Percentiles rank a stretch among this genome's conserved stretches.
phyloP scores from a whole-genome alignment of 2,329 filamentous ascomycete genomes.

The Talaromyces sp. region DNA sequence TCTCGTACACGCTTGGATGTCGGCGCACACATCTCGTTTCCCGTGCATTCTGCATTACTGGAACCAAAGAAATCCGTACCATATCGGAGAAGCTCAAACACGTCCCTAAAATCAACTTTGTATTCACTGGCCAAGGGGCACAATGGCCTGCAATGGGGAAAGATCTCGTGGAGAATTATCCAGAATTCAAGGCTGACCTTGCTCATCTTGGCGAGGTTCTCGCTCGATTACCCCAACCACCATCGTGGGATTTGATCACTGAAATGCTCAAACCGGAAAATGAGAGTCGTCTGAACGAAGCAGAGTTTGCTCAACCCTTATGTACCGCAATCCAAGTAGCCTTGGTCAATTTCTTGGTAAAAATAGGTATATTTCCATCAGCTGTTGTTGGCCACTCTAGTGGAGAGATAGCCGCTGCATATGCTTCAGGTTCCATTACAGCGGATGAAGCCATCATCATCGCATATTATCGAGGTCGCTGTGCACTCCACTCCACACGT shows the following conservation, averaged over 20 bases:
- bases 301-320: background rate
- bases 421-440: conserved; percentile 35
- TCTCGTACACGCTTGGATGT: background rate
- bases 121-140: conserved; percentile 34
- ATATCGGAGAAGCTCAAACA: background rate
- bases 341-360: background rate
- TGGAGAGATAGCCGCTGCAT: conserved; percentile 51
- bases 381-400: conserved; percentile 43
- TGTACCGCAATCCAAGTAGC: background rate
- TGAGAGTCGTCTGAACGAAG: background rate
- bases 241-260: background rate
- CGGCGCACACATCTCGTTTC: background rate
- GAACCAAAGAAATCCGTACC: background rate
- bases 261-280: background rate
- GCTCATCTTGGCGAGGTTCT: background rate
- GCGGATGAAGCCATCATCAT: background rate
- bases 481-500: conserved; percentile 24
- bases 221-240: background rate
- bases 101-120: background rate
- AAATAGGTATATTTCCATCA: background rate
- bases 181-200: background rate
- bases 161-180: conserved; percentile 16
- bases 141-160: conserved; percentile 29
- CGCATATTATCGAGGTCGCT: conserved; percentile 17
- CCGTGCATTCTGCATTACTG: background rate